phyloP scores from a whole-genome alignment of 352 stramenopile genomes.

The Elongisporangium undulatum region DNA sequence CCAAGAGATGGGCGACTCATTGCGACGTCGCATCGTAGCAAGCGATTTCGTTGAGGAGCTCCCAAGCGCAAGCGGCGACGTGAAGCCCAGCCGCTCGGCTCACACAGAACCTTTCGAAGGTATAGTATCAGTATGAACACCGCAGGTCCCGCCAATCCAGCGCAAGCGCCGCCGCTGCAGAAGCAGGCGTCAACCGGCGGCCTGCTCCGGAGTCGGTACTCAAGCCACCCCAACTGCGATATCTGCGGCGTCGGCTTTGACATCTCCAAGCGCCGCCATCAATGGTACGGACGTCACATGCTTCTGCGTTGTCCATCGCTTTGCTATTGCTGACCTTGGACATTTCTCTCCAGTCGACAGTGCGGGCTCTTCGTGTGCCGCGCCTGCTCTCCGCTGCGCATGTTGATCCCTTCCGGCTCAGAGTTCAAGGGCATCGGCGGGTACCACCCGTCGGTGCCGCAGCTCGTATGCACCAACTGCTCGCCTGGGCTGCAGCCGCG shows the following conservation, averaged over 20 bases:
- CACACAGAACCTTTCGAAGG: neutral
- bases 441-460: slow-evolving; percentile 50
- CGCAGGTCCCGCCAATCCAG: neutral
- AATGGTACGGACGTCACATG: slow-evolving; percentile 29
- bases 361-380: slow-evolving; percentile 51
- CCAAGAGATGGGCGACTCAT: neutral
- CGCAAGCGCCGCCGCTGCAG: slow-evolving; percentile 4
- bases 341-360: slow-evolving; percentile 25
- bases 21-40: too few relatives aligned
- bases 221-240: slow-evolving; percentile 62
- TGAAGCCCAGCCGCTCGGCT: too few relatives aligned
- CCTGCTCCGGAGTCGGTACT: slow-evolving; percentile 40
- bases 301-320: neutral
- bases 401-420: slow-evolving; percentile 48
- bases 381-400: slow-evolving; percentile 46
- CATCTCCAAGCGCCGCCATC: slow-evolving; percentile 53
- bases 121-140: neutral
- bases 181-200: slow-evolving; percentile 10
- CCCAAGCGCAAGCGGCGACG: neutral
- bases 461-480: slow-evolving; percentile 56
- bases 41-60: neutral
- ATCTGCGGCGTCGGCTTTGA: slow-evolving; percentile 59
- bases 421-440: slow-evolving; percentile 42
- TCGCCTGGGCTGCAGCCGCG: slow-evolving; percentile 33
- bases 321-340: neutral